Base-by-base conservation (phyloP, 2,329 filamentous ascomycete genomes). In the Macrophomina phaseolina region DNA sequence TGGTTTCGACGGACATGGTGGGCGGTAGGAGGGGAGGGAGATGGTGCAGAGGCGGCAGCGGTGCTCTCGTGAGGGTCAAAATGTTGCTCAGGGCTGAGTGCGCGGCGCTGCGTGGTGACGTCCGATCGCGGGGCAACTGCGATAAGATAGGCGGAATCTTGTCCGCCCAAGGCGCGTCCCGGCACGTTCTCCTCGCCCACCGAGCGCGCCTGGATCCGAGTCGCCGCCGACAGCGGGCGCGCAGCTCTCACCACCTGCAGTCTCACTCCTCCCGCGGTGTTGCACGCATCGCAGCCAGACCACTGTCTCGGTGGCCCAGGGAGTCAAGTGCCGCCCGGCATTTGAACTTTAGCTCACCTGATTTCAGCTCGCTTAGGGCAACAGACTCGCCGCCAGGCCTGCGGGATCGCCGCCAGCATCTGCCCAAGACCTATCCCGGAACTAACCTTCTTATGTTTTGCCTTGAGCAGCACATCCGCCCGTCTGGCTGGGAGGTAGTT, bases 1-100 rank as follows among this genome's bases (percentile, higher is more conserved):
- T 83, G 46, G 81, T 86, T 77, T 89, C 86, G 48, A 81, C 74
- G 48, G 83, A 82, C 85, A 87, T 84, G 71, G 49, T 32, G 45
- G 5, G 28, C 42, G 18, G 36, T 9, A 78, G 74, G 63, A 56
- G 70, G 52, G 38, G 18, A 32, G 28, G 23, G 4, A 11, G 18
- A 2, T 18, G n/a, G 32, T 8, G 49, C 23, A n/a, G 23, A 6
- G 8, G 60, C 30, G 45, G 9, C 5, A 36, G 46, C 28, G 42
- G 12, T n/a, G 48, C 60, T 28, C 32, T 45, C 46, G 45, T 28
- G 18, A 51, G 23, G 7, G 36, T n/a, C 12, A 23, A 38, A 30
- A 8, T 7, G 16, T 9, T 52, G 28, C 11, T 38, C 18, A 34
- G 52, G 16, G 36, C 52, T 36, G 32, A 55, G 32, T 55, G n/a